Evolutionary conservation across 805 yeast species (phyloP).

Genomic region (Myxozyma vanderwaltii): DNA sequence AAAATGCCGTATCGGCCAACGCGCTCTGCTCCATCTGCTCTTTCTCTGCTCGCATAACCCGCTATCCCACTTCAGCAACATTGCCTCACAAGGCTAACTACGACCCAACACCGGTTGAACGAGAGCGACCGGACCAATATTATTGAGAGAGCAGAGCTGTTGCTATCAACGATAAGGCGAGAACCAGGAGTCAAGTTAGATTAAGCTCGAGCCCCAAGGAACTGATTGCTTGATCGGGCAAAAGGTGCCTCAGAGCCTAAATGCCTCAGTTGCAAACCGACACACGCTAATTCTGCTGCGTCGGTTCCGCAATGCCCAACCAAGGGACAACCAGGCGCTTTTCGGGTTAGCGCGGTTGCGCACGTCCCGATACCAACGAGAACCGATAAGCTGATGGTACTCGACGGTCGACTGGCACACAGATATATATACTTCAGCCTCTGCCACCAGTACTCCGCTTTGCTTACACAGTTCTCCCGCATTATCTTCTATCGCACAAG

Average conservation of each 20-base stretch:
- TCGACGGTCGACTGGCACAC: background rate
- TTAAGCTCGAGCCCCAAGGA: background rate
- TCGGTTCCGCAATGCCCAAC: background rate
- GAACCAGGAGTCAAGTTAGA: background rate
- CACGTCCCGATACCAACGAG: background rate
- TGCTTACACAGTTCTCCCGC: background rate
- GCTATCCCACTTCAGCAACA: too few species aligned
- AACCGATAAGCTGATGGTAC: background rate
- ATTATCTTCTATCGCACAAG: background rate
- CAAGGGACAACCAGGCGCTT: slow-evolving; percentile 11
- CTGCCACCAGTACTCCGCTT: background rate
- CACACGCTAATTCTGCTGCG: background rate
- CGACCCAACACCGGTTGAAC: too few species aligned
- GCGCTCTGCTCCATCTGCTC: too few species aligned
- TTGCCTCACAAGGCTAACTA: too few species aligned
- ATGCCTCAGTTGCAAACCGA: background rate
- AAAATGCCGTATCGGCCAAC: too few species aligned
- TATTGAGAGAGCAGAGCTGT: too few species aligned
- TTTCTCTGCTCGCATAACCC: too few species aligned
- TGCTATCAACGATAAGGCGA: slow-evolving; percentile 1
- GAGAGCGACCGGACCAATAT: too few species aligned
- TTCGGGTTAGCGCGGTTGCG: slow-evolving; percentile 11
- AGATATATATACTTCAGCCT: background rate
- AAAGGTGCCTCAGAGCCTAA: background rate
- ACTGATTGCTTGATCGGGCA: slow-evolving; percentile 9